These are phyloP conservation scores for Barnettozyma populi DNA, from an alignment of 805 yeast genomes.

Conservation along the genomic window DNA sequence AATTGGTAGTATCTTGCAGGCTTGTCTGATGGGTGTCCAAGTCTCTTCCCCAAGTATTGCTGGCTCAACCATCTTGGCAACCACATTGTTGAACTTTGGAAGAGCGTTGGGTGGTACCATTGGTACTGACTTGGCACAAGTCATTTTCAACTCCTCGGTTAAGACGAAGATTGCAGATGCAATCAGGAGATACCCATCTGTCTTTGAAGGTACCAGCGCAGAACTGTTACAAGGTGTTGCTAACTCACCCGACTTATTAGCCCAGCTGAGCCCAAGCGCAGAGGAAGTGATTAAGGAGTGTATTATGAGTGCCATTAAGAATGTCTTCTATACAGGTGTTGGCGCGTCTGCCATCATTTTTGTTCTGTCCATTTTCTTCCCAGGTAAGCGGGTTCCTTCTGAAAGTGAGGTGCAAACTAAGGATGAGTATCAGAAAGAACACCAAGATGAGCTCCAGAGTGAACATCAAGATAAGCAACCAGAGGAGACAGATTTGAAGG, in stretches of 20 bases:
- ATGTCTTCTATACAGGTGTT: conserved; percentile 34
- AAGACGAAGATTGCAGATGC: conserved; percentile 8
- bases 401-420: conserved; percentile 9
- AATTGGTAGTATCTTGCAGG: conserved; percentile 43
- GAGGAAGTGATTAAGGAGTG: neutral
- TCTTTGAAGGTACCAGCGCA: neutral
- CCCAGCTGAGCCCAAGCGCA: neutral
- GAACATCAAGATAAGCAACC: neutral
- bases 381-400: conserved; percentile 37
- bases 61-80: conserved; percentile 44
- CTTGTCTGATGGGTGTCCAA: conserved; percentile 40
- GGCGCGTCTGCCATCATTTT: conserved; percentile 32
- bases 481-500: neutral
- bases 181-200: neutral
- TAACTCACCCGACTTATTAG: neutral
- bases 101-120: conserved; percentile 44
- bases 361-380: conserved; percentile 30
- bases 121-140: conserved; percentile 37
- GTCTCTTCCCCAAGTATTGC: conserved; percentile 45
- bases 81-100: conserved; percentile 38
- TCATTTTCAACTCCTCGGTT: conserved; percentile 32
- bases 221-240: neutral
- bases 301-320: conserved; percentile 32
- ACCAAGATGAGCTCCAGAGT: neutral
- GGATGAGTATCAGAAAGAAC: conserved; percentile 1